Evolutionary conservation across 108 stramenopile species (phyloP).

Genomic region (Nitzschia putrida): DNA sequence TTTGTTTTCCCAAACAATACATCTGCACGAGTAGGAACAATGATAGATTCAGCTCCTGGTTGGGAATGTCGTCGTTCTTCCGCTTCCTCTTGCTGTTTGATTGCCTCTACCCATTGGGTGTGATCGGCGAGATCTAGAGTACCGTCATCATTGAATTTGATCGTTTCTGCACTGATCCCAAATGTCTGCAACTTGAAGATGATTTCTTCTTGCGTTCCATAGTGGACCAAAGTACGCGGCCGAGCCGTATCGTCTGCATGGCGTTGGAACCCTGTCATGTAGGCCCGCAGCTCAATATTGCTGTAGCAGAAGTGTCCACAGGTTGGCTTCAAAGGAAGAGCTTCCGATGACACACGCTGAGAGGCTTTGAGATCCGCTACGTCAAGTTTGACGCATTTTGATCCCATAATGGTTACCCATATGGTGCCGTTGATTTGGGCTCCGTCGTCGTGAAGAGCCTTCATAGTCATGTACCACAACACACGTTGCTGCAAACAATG

Average conservation of each 20-base stretch:
- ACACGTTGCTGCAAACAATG: neutral
- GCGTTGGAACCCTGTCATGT: neutral
- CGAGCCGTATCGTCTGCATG: neutral
- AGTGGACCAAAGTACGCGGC: slow-evolving; percentile 11
- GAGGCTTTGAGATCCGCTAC: neutral
- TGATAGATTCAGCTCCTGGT: neutral
- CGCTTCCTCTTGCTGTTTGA: neutral
- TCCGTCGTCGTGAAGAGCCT: slow-evolving; percentile 15
- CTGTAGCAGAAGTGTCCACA: neutral
- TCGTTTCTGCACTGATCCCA: slow-evolving; percentile 15
- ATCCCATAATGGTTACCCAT: neutral
- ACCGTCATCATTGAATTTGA: neutral
- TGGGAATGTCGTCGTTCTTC: neutral
- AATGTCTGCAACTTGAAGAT: slow-evolving; percentile 27
- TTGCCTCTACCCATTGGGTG: neutral
- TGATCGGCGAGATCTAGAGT: neutral
- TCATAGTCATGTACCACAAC: neutral
- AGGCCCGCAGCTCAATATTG: neutral
- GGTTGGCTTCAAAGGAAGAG: neutral
- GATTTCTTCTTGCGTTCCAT: slow-evolving; percentile 5
- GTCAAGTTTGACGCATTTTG: neutral
- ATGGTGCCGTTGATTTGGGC: slow-evolving; percentile 25
- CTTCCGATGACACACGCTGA: neutral
- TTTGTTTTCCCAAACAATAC: slow-evolving; percentile 12
- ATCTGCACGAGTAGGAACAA: slow-evolving; percentile 9